Evolutionary conservation across 306 rosid species (phyloP), one percentile per base, ranked within the genome.

Genomic region (Elaeagnus macrophylla): DNA sequence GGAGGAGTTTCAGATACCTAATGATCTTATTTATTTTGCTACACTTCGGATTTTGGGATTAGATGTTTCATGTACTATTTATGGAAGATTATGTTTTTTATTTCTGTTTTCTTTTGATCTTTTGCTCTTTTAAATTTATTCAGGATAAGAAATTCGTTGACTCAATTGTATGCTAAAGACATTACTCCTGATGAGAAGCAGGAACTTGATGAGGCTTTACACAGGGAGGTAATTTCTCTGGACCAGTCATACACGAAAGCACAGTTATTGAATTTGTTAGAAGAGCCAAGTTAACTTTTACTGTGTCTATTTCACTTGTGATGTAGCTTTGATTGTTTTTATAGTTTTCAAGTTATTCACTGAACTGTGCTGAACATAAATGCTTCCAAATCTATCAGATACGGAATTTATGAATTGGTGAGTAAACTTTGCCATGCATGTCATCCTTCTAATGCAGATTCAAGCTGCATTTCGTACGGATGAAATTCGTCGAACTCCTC

Each of bases 391-490:
- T 38, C 20, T 8, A 14, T 37, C 0, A 15, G 48, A n/a, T 44
- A 44, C 39, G 5, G 12, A 14, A 10, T 56, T 61, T 32, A 8
- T 50, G 16, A 50, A 6, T 18, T 12, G 8, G 9, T 9, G 14
- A 6, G 39, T 49, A 52, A 56, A 39, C 20, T 63, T 32, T 11
- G 43, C 5, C 10, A 49, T n/a, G 13, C 38, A n/a, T 12, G n/a
- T 51, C 17, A 64, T 32, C 63, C 5, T 42, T 19, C 45, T 25
- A 43, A 8, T 54, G 50, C 65, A 93, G 99, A 81, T 93, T 75
- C 99, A 93, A 87, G 99, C 99, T 71, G 99, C 99, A 67, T 93
- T 93, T 71, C 99, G 96, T 37, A 93, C 99, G 0, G 99, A 93
- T 56, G 99, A 93, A 75, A 93, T 93, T 53, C 81, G 96, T 59